A percentile compares a stretch with the other conserved stretches of the same genome.
These are phyloP conservation scores for Fusarium dimerum DNA, from an alignment of 2,329 filamentous ascomycete genomes.

Conservation along the genomic window DNA sequence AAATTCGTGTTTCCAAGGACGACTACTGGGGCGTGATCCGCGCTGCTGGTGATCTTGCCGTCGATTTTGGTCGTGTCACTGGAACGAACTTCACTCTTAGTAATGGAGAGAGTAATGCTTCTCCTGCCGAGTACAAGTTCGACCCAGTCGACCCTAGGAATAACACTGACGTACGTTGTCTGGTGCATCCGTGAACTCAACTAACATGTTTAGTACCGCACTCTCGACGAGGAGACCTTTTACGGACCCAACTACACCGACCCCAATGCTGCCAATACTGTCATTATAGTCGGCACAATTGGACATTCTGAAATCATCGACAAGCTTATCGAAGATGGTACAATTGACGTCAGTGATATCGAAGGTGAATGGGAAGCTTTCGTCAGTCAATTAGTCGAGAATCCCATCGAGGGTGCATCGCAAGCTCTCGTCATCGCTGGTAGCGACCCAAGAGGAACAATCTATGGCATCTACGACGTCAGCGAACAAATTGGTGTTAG, in stretches of 20 bases:
- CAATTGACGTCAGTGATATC: slow-evolving; percentile 59
- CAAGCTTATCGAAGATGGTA: slow-evolving; percentile 52
- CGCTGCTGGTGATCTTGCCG: slow-evolving; percentile 65
- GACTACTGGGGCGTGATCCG: slow-evolving; percentile 71
- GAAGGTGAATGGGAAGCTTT: slow-evolving; percentile 72
- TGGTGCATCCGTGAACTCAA: accelerated
- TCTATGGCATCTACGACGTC: slow-evolving; percentile 61
- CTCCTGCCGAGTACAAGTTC: slow-evolving; percentile 44
- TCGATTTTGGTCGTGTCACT: slow-evolving; percentile 71
- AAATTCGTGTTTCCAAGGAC: slow-evolving; percentile 56
- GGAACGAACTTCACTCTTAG: slow-evolving; percentile 63
- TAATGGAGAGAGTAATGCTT: slow-evolving; percentile 43
- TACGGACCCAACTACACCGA: slow-evolving; percentile 45
- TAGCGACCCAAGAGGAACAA: slow-evolving; percentile 59
- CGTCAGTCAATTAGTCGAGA: slow-evolving; percentile 53
- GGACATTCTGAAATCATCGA: slow-evolving; percentile 65
- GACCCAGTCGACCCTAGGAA: slow-evolving; percentile 46
- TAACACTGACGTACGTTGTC: slow-evolving; percentile 45
- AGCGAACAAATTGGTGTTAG: slow-evolving; percentile 61
- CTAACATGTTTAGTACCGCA: slow-evolving; percentile 13
- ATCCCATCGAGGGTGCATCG: slow-evolving; percentile 43
- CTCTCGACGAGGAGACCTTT: slow-evolving; percentile 21
- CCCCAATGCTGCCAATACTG: slow-evolving; percentile 45
- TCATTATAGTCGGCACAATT: slow-evolving; percentile 70
- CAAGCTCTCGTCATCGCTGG: slow-evolving; percentile 57